phyloP scores from a whole-genome alignment of 495 filamentous ascomycete genomes.

The Hyaloscypha hepaticicola region DNA sequence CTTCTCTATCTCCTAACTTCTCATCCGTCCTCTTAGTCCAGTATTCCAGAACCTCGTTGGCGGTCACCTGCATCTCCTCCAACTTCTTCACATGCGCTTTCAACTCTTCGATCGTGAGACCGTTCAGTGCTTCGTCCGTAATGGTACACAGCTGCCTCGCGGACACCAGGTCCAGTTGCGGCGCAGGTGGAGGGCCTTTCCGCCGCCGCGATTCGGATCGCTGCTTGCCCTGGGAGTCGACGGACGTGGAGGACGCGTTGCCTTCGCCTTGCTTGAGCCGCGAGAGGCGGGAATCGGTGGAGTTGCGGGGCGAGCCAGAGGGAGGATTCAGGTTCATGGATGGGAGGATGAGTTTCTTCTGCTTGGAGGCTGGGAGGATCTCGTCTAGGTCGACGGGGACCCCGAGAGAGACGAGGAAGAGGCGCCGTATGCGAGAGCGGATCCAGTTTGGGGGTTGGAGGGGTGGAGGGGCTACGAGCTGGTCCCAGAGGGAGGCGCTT shows the following conservation, averaged over 20 bases:
- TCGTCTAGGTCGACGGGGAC: slow-evolving; percentile 97
- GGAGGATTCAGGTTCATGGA: slow-evolving; percentile 62
- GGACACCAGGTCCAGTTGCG: slow-evolving; percentile 72
- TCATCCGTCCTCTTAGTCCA: slow-evolving; percentile 86
- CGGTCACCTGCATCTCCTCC: slow-evolving; percentile 62
- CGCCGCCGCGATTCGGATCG: slow-evolving; percentile 45
- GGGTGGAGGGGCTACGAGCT: slow-evolving; percentile 90
- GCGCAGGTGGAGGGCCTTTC: slow-evolving; percentile 63
- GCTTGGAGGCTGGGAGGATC: slow-evolving; percentile 92
- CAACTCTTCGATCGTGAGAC: slow-evolving; percentile 75
- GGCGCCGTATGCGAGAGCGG: slow-evolving; percentile 88
- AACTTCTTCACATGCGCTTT: slow-evolving; percentile 68
- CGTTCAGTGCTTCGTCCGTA: slow-evolving; percentile 75
- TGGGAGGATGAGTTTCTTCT: slow-evolving; percentile 94
- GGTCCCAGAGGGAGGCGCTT: slow-evolving; percentile 90
- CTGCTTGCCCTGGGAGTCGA: slow-evolving; percentile 51
- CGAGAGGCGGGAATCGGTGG: slow-evolving; percentile 51
- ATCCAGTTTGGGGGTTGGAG: slow-evolving; percentile 98
- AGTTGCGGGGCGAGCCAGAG: slow-evolving; percentile 42
- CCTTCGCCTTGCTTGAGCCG: slow-evolving; percentile 49
- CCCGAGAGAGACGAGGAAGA: slow-evolving; percentile 94
- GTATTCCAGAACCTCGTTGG: slow-evolving; percentile 77
- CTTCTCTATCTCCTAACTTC: slow-evolving; percentile 85
- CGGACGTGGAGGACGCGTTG: slow-evolving; percentile 55
- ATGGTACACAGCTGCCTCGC: slow-evolving; percentile 78